Percentiles rank a stretch among this genome's conserved stretches.
Conservation (phyloP, 768 basidiomycete species). For the Imleria badia region DNA sequence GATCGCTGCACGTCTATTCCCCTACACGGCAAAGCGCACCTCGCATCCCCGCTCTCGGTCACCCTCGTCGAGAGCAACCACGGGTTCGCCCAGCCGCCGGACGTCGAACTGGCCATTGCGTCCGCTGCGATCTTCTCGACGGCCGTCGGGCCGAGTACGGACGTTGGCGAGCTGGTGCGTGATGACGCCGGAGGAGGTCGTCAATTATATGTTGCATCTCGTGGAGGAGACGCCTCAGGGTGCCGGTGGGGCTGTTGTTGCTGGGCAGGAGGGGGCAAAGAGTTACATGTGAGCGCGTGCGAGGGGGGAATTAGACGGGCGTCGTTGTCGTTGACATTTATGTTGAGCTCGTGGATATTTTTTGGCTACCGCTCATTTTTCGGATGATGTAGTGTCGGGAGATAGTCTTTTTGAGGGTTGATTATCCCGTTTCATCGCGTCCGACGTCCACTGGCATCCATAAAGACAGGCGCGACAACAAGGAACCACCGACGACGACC, state of each 20-base stretch:
- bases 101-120: conserved; percentile 60
- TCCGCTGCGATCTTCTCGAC: conserved; percentile 85
- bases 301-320: too few relatives aligned
- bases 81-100: conserved; percentile 33
- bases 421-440: too few relatives aligned
- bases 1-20: conserved; percentile 69
- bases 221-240: conserved; percentile 37
- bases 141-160: conserved; percentile 80
- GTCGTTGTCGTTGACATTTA: too few relatives aligned
- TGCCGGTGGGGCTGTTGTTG: background rate
- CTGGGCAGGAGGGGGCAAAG: conserved; percentile 10
- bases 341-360: too few relatives aligned
- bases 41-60: conserved; percentile 59
- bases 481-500: too few relatives aligned
- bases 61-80: conserved; percentile 31
- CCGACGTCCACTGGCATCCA: too few relatives aligned
- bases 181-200: conserved; percentile 81
- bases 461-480: too few relatives aligned
- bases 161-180: conserved; percentile 94
- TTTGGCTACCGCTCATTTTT: too few relatives aligned
- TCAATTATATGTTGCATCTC: conserved; percentile 72
- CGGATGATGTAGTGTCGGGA: too few relatives aligned
- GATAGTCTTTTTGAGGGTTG: too few relatives aligned
- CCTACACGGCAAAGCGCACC: conserved; percentile 37
- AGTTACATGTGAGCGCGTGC: conserved; percentile 13